Conservation (phyloP, 352 stramenopile species). For the Peronospora tabacina region DNA sequence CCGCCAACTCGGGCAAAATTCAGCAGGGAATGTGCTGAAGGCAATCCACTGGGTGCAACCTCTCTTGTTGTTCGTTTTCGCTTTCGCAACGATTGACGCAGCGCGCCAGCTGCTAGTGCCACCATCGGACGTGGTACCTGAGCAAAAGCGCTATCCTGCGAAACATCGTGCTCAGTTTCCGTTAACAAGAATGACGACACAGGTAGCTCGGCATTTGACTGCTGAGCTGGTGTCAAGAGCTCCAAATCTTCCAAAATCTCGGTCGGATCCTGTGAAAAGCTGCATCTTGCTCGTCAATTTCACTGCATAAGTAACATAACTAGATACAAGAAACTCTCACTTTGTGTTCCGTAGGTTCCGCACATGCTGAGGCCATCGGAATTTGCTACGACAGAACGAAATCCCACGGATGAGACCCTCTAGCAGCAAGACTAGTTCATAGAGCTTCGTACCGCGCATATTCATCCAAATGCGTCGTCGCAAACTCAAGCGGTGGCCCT, state of each 20-base stretch:
- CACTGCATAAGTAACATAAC: neutral
- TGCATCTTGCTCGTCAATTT: conserved; percentile 16
- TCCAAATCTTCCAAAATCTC: conserved; percentile 52
- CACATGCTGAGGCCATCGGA: conserved; percentile 62
- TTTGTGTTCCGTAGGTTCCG: conserved; percentile 50
- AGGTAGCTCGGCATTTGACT: neutral
- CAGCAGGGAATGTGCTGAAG: conserved; percentile 19
- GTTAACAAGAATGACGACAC: neutral
- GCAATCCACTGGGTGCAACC: neutral
- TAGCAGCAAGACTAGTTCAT: neutral
- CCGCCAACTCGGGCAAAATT: conserved; percentile 27
- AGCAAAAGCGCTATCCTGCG: conserved; percentile 30
- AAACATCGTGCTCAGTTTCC: neutral
- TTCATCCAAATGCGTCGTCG: conserved; percentile 37
- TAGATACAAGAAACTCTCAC: conserved; percentile 30
- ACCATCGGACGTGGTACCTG: conserved; percentile 36
- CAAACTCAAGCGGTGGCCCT: conserved; percentile 41
- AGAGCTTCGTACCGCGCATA: conserved; percentile 26
- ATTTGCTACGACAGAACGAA: conserved; percentile 38
- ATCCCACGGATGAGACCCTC: neutral
- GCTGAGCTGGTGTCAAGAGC: conserved; percentile 8
- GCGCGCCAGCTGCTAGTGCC: conserved; percentile 24
- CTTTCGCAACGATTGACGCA: conserved; percentile 29
- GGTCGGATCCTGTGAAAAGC: conserved; percentile 39
- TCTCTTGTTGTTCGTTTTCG: conserved; percentile 26